Evolutionary conservation across 495 filamentous ascomycete species (phyloP).

Genomic region (Poronia punctata): DNA sequence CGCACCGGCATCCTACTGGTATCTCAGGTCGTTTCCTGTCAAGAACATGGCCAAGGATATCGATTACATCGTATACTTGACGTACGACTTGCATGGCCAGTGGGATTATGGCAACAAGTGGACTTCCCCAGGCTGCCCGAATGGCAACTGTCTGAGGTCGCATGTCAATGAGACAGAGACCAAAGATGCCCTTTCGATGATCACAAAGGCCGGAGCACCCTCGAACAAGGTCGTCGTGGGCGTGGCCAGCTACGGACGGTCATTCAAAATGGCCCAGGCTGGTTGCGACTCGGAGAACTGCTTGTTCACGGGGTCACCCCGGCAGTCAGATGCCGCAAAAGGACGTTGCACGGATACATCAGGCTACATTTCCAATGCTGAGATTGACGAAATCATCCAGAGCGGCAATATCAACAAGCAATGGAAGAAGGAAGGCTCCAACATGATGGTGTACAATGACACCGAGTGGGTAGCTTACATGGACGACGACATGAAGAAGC

Average conservation of each 20-base stretch:
- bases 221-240: slow-evolving; percentile 34
- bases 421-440: slow-evolving; percentile 20
- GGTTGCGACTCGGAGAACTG: too few species aligned
- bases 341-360: not conserved
- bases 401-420: not conserved
- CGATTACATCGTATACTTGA: slow-evolving; percentile 30
- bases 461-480: slow-evolving; percentile 41
- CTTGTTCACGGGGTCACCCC: too few species aligned
- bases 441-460: slow-evolving; percentile 38
- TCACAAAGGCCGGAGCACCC: slow-evolving; percentile 45
- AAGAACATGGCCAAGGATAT: slow-evolving; percentile 14
- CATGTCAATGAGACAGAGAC: slow-evolving; percentile 43
- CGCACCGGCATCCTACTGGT: slow-evolving; percentile 22
- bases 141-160: slow-evolving; percentile 33
- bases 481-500: slow-evolving; percentile 20
- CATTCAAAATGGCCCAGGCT: slow-evolving; percentile 29
- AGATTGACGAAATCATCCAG: not conserved
- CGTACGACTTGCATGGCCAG: slow-evolving; percentile 25
- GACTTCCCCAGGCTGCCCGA: slow-evolving; percentile 22
- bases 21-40: slow-evolving; percentile 17
- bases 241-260: slow-evolving; percentile 31
- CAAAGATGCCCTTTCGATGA: slow-evolving; percentile 32
- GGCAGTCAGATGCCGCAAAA: not conserved
- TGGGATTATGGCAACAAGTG: slow-evolving; percentile 2
- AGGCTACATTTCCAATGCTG: not conserved